These are phyloP conservation scores for Thelonectria blattea DNA, from an alignment of 2,329 filamentous ascomycete species.

Conservation along the genomic window DNA sequence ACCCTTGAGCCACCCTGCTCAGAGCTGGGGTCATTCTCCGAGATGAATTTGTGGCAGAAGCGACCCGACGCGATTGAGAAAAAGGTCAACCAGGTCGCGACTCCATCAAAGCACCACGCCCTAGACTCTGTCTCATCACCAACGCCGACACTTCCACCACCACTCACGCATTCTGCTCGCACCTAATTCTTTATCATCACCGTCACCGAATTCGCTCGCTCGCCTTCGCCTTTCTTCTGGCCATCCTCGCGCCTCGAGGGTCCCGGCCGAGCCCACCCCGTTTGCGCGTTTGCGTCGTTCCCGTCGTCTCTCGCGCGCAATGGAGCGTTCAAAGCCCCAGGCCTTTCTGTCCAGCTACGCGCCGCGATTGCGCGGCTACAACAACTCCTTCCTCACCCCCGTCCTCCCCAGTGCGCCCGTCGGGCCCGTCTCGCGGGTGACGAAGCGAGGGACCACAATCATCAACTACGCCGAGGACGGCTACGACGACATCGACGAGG, in stretches of 20 bases:
- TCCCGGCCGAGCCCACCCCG: slow-evolving; percentile 21
- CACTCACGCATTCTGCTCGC: slow-evolving; percentile 12
- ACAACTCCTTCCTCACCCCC: slow-evolving; percentile 88
- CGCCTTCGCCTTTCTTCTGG: slow-evolving; percentile 19
- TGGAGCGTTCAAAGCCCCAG: slow-evolving; percentile 70
- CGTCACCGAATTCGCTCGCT: slow-evolving; percentile 4
- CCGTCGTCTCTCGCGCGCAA: slow-evolving; percentile 41
- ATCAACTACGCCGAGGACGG: slow-evolving; percentile 99
- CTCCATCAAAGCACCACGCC: slow-evolving; percentile 36
- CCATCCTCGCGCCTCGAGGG: slow-evolving; percentile 15
- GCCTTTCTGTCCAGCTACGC: slow-evolving; percentile 92
- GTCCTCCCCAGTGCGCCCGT: slow-evolving; percentile 74
- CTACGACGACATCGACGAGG: slow-evolving; percentile 78
- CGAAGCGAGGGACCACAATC: slow-evolving; percentile 93
- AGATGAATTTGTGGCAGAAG: slow-evolving; percentile 33
- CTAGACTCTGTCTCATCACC: slow-evolving; percentile 31
- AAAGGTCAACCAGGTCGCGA: slow-evolving; percentile 39
- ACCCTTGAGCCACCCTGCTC: not conserved
- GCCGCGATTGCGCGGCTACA: slow-evolving; percentile 86
- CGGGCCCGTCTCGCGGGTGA: slow-evolving; percentile 78
- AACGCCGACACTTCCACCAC: slow-evolving; percentile 23
- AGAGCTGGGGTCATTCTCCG: no score
- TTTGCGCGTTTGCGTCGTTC: slow-evolving; percentile 32
- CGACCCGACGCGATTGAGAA: slow-evolving; percentile 43
- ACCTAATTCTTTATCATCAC: not conserved